Evolutionary conservation across 2,329 filamentous ascomycete genomes (phyloP).

Genomic region (Tothia fuscella): DNA sequence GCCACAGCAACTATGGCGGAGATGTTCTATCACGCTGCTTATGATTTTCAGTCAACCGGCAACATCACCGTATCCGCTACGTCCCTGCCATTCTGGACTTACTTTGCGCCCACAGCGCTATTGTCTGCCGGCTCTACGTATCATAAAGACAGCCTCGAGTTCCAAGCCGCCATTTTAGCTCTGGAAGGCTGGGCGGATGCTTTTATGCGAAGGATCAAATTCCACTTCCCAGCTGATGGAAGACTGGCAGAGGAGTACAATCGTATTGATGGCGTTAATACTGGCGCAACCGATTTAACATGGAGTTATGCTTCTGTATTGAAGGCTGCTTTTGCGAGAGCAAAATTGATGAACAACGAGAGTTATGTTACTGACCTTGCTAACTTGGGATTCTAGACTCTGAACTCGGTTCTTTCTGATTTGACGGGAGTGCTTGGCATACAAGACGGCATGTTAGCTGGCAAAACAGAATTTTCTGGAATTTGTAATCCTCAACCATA

Average conservation of each 20-base stretch:
- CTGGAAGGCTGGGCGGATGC: constrained; percentile 24
- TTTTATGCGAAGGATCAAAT: constrained; percentile 22
- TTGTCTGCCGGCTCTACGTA: constrained; percentile 16
- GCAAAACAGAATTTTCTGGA: too few relatives aligned
- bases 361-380: constrained; percentile 12
- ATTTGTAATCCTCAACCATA: too few relatives aligned
- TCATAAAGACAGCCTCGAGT: constrained; percentile 14
- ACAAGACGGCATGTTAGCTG: too few relatives aligned
- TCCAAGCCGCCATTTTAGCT: constrained; percentile 15
- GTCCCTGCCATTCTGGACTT: constrained; percentile 22
- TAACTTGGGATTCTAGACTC: constrained; percentile 5
- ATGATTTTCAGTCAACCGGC: constrained; percentile 14
- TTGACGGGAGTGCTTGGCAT: too few relatives aligned
- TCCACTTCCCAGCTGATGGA: constrained; percentile 19
- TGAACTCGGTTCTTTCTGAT: too few relatives aligned
- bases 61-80: constrained; percentile 18
- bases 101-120: constrained; percentile 19
- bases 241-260: constrained; percentile 22
- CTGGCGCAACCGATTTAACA: constrained; percentile 21
- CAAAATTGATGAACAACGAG: constrained; percentile 14
- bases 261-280: constrained; percentile 17
- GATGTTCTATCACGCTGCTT: constrained; percentile 18
- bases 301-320: constrained; percentile 24
- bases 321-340: constrained; percentile 16
- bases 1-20: constrained; percentile 22